Conservation (phyloP, 192 early-diverging fungal species). For the Dissophora ornata region DNA sequence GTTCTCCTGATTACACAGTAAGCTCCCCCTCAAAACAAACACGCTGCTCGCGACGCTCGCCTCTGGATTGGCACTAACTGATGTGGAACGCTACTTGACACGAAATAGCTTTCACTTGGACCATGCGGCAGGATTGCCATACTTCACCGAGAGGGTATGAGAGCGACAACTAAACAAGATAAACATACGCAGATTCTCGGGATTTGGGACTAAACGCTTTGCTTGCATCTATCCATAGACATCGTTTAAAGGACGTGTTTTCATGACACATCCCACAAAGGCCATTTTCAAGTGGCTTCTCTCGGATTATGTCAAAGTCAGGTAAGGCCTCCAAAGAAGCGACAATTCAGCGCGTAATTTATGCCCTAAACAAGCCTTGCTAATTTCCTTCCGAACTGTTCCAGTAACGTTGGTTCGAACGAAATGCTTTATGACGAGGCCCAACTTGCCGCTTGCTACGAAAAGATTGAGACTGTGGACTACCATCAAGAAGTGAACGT, state of each 20-base stretch:
- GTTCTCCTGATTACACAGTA: conserved; percentile 94
- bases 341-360: not conserved
- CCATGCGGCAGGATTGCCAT: conserved; percentile 96
- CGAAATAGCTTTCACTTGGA: conserved; percentile 97
- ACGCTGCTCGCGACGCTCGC: too few relatives aligned
- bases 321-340: conserved; percentile 54
- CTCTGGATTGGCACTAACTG: too few relatives aligned
- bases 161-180: not conserved
- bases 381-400: not conserved
- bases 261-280: conserved; percentile 99
- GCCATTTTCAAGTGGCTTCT: conserved; percentile 98
- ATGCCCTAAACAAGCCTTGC: not conserved
- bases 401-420: conserved; percentile 76
- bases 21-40: conserved; percentile 42
- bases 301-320: conserved; percentile 94
- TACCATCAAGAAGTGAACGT: conserved; percentile 97
- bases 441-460: conserved; percentile 83
- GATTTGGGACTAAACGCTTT: not conserved
- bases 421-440: conserved; percentile 92
- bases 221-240: conserved; percentile 66
- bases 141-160: conserved; percentile 91
- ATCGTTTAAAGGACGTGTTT: conserved; percentile 93
- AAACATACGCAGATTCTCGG: too few relatives aligned
- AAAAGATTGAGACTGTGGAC: conserved; percentile 94
- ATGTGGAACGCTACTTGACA: too few relatives aligned